These are phyloP conservation scores for Ophiocordyceps unilateralis DNA, from an alignment of 2,329 filamentous ascomycete species.

Conservation along the genomic window DNA sequence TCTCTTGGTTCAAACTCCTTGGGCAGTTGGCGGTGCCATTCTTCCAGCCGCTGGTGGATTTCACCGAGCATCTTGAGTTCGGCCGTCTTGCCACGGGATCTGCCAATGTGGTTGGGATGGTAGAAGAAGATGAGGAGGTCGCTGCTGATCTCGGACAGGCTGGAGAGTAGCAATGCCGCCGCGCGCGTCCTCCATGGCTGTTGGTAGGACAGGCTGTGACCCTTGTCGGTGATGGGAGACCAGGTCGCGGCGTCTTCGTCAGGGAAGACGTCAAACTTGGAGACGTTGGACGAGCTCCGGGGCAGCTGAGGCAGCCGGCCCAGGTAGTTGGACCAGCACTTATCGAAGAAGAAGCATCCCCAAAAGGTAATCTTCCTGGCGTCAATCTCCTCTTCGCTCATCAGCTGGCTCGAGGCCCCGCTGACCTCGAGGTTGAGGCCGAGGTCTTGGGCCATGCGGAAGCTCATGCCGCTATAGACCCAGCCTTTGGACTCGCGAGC, in stretches of 20 bases:
- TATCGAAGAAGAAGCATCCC: conserved; percentile 97
- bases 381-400: conserved; percentile 74
- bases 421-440: conserved; percentile 75
- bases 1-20: conserved; percentile 80
- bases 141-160: conserved; percentile 82
- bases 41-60: conserved; percentile 74
- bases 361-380: conserved; percentile 85
- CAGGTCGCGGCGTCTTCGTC: conserved; percentile 72
- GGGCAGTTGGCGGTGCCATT: conserved; percentile 73
- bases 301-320: conserved; percentile 79
- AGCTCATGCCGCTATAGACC: conserved; percentile 97
- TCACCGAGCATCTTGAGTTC: conserved; percentile 90
- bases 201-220: conserved; percentile 51
- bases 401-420: conserved; percentile 39
- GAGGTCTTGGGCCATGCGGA: conserved; percentile 90
- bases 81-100: conserved; percentile 53
- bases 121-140: conserved; percentile 85
- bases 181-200: conserved; percentile 75
- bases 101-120: conserved; percentile 52
- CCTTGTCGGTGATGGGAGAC: conserved; percentile 77
- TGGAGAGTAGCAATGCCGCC: conserved; percentile 63
- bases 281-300: conserved; percentile 61
- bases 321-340: conserved; percentile 96
- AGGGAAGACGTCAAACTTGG: conserved; percentile 82
- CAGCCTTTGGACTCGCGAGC: conserved; percentile 89